Percentiles rank a stretch among this genome's conserved stretches.
phyloP scores from a whole-genome alignment of 1,139 yeast species.

The Candida sojae region DNA sequence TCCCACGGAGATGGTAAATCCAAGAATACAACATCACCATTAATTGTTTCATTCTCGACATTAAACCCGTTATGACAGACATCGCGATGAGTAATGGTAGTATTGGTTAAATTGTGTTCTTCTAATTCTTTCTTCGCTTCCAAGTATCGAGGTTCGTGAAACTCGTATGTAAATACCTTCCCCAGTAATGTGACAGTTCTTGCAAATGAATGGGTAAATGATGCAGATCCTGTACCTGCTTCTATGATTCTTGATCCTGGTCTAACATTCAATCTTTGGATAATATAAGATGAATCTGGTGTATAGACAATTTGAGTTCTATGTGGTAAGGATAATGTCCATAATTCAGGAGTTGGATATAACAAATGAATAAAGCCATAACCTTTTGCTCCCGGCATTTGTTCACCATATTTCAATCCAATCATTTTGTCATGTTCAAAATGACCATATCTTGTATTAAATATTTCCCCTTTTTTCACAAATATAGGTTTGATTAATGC shows the following conservation, averaged over 20 bases:
- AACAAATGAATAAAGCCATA: slow-evolving; percentile 86
- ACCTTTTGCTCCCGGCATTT: slow-evolving; percentile 76
- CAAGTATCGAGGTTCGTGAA: slow-evolving; percentile 78
- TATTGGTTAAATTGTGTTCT: slow-evolving; percentile 63
- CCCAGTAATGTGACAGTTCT: slow-evolving; percentile 71
- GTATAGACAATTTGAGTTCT: slow-evolving; percentile 97
- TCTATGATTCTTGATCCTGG: slow-evolving; percentile 84
- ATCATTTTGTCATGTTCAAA: slow-evolving; percentile 84
- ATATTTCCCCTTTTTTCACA: slow-evolving; percentile 56
- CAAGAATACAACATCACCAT: slow-evolving; percentile 76
- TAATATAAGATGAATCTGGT: slow-evolving; percentile 89
- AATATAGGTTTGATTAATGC: slow-evolving; percentile 74
- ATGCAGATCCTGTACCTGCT: slow-evolving; percentile 98
- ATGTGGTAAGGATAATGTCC: slow-evolving; percentile 95
- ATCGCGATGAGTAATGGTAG: slow-evolving; percentile 80
- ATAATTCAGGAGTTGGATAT: slow-evolving; percentile 92
- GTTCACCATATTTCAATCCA: slow-evolving; percentile 82
- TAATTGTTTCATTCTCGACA: slow-evolving; percentile 39
- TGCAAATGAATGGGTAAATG: slow-evolving; percentile 91
- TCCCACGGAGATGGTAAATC: slow-evolving; percentile 98
- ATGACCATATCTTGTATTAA: slow-evolving; percentile 87
- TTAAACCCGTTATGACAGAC: slow-evolving; percentile 88
- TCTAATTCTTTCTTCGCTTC: slow-evolving; percentile 81
- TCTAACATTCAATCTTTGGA: slow-evolving; percentile 73
- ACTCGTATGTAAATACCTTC: slow-evolving; percentile 79